Evolutionary conservation across 495 filamentous ascomycete genomes (phyloP).

Genomic region (Aspergillus nanangensis): DNA sequence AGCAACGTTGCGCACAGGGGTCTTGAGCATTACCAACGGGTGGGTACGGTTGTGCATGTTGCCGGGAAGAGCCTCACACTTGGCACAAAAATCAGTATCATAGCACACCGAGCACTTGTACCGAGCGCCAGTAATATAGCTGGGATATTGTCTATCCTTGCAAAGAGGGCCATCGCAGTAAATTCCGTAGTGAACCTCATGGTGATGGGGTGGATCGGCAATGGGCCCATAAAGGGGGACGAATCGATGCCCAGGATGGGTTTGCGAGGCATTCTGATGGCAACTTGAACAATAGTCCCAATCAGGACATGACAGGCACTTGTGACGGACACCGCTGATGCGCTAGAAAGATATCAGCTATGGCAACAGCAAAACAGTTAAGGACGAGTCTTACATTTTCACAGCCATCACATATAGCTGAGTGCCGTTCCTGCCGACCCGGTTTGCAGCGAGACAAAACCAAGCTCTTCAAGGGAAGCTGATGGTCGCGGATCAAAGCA

Average conservation of each 20-base stretch:
- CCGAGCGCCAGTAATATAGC: slow-evolving; percentile 78
- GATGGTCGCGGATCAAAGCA: slow-evolving; percentile 30
- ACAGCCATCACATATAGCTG: slow-evolving; percentile 92
- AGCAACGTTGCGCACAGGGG: slow-evolving; percentile 80
- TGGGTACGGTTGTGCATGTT: slow-evolving; percentile 91
- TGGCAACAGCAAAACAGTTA: slow-evolving; percentile 1
- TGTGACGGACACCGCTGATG: slow-evolving; percentile 89
- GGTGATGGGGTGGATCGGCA: slow-evolving; percentile 44
- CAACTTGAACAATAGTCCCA: slow-evolving; percentile 95
- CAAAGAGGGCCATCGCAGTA: slow-evolving; percentile 96
- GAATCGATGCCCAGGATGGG: slow-evolving; percentile 85
- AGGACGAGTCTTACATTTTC: slow-evolving; percentile 55
- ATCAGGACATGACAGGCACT: slow-evolving; percentile 95
- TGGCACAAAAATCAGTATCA: slow-evolving; percentile 93
- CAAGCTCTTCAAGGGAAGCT: slow-evolving; percentile 35
- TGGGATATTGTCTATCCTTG: slow-evolving; percentile 46
- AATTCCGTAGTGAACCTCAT: slow-evolving; percentile 71
- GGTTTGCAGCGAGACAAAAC: slow-evolving; percentile 62
- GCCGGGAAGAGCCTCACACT: slow-evolving; percentile 81
- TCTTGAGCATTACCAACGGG: slow-evolving; percentile 95
- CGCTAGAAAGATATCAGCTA: slow-evolving; percentile 42
- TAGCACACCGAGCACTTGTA: slow-evolving; percentile 98
- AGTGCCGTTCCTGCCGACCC: slow-evolving; percentile 79
- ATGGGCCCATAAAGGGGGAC: slow-evolving; percentile 81
- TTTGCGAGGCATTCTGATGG: slow-evolving; percentile 55